phyloP scores from a whole-genome alignment of 2,329 filamentous ascomycete species.

The Zasmidium citrigriseum region DNA sequence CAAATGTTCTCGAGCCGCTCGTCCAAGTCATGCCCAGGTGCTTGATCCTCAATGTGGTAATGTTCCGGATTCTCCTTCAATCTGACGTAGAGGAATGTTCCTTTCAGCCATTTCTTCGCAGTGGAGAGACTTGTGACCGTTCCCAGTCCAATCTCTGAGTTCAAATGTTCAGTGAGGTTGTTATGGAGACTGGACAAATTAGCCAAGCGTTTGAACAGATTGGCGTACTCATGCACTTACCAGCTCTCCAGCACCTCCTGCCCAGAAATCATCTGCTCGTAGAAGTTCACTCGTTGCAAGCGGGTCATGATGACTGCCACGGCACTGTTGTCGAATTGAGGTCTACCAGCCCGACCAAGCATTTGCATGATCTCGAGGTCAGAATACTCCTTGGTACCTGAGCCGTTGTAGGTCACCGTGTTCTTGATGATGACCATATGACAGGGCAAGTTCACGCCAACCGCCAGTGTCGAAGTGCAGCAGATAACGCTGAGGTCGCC shows the following conservation, averaged over 20 bases:
- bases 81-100: conserved; percentile 77
- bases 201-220: background rate
- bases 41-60: conserved; percentile 65
- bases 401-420: conserved; percentile 64
- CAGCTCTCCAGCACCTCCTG: conserved; percentile 74
- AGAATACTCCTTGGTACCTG: conserved; percentile 65
- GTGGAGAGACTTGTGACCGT: conserved; percentile 66
- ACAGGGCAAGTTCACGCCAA: conserved; percentile 75
- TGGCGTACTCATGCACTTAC: conserved; percentile 25
- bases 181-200: conserved; percentile 62
- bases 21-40: conserved; percentile 56
- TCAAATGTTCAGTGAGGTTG: conserved; percentile 80
- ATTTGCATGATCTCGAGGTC: conserved; percentile 90
- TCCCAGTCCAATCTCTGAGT: conserved; percentile 77
- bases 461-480: conserved; percentile 81
- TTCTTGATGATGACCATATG: conserved; percentile 73
- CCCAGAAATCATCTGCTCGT: conserved; percentile 73
- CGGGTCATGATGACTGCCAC: conserved; percentile 79
- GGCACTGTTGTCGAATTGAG: conserved; percentile 77
- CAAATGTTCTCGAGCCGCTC: conserved; percentile 71
- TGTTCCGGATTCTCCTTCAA: conserved; percentile 69
- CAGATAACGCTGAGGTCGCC: conserved; percentile 80
- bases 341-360: conserved; percentile 79
- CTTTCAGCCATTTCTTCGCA: conserved; percentile 72
- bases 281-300: conserved; percentile 62